Evolutionary conservation across 164 flowering plant genomes (phyloP).

Genomic region (Chloranthus sessilifolius): DNA sequence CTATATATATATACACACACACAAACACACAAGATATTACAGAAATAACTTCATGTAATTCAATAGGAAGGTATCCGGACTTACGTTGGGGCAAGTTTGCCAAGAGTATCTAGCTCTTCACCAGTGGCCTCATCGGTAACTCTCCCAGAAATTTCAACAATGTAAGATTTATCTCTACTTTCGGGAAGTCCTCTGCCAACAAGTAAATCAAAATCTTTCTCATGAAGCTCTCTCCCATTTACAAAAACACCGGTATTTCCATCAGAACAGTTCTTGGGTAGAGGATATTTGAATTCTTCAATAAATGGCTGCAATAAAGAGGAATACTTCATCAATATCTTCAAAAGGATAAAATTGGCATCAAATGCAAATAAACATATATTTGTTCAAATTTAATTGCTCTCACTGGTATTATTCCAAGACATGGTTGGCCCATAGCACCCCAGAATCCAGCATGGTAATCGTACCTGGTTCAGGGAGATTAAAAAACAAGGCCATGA

Average conservation of each 20-base stretch:
- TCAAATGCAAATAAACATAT: neutral
- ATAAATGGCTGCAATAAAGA: constrained; percentile 65
- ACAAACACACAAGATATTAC: too few species aligned
- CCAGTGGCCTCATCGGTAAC: constrained; percentile 67
- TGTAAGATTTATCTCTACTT: constrained; percentile 48
- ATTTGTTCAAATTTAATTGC: neutral
- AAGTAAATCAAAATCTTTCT: constrained; percentile 74
- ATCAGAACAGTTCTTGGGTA: constrained; percentile 64
- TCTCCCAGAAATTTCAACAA: constrained; percentile 65
- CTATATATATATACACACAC: too few species aligned
- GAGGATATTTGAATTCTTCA: constrained; percentile 66
- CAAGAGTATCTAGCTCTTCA: constrained; percentile 69
- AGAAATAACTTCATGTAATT: too few species aligned
- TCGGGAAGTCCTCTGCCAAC: constrained; percentile 69
- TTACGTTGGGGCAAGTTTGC: constrained; percentile 97
- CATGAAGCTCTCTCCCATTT: constrained; percentile 85
- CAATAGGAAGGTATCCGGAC: too few species aligned
- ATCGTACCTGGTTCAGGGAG: constrained; percentile 60
- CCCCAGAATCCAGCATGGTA: constrained; percentile 91
- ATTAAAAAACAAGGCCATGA: too few species aligned
- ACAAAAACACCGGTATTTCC: constrained; percentile 71
- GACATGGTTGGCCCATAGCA: constrained; percentile 69
- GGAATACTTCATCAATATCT: neutral
- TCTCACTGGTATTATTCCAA: constrained; percentile 81
- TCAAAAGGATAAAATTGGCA: neutral